These are phyloP conservation scores for Populus simonii DNA, from an alignment of 345 rosid species.

Conservation along the genomic window DNA sequence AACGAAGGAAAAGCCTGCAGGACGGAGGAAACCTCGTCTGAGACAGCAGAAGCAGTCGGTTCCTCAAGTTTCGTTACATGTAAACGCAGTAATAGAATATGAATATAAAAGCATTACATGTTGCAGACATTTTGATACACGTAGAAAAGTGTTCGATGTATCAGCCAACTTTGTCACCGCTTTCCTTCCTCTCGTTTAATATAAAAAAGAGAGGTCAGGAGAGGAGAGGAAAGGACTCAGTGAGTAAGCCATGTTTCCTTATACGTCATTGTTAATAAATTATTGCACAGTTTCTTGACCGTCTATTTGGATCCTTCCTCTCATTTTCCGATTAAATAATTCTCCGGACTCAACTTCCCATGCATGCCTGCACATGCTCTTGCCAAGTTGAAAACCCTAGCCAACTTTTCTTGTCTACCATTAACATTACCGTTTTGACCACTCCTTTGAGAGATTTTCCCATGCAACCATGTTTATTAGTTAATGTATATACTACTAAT, in stretches of 20 bases:
- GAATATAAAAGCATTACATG: not conserved
- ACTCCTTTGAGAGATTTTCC: constrained; percentile 18
- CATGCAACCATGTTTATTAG: constrained; percentile 9
- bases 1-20: constrained; percentile 28
- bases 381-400: constrained; percentile 37
- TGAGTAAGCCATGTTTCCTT: constrained; percentile 59
- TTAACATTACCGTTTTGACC: constrained; percentile 43
- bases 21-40: constrained; percentile 31
- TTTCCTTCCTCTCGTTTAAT: constrained; percentile 33
- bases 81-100: not conserved
- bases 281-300: constrained; percentile 65
- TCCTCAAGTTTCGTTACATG: constrained; percentile 21
- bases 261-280: constrained; percentile 53
- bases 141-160: constrained; percentile 32
- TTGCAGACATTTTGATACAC: not conserved
- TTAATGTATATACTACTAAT: not conserved
- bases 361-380: constrained; percentile 66
- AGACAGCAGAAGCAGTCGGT: constrained; percentile 37
- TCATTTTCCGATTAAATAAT: constrained; percentile 2
- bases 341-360: constrained; percentile 56
- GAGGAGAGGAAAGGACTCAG: constrained; percentile 8
- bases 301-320: constrained; percentile 46
- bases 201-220: constrained; percentile 10
- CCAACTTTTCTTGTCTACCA: constrained; percentile 24
- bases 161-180: constrained; percentile 37